Conservation (phyloP, 179 eudicot genomes). For the Silene coronaria region DNA sequence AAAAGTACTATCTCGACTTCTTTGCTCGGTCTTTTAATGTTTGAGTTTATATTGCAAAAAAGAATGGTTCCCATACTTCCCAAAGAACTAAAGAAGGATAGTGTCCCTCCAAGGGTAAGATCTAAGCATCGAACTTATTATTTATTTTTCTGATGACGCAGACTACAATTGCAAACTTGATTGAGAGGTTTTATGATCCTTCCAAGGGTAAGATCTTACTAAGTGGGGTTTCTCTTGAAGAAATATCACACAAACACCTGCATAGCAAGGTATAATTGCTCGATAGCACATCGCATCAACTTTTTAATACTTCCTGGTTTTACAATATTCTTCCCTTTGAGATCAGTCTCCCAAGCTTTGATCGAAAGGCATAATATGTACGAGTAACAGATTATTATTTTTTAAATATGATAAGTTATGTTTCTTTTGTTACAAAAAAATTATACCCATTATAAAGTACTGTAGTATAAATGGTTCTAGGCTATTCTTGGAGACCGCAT, state of each 20-base stretch:
- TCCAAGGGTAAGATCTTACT: conserved; percentile 66
- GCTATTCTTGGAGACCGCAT: background rate
- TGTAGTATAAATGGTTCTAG: background rate
- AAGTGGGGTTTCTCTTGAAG: conserved; percentile 70
- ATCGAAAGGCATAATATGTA: background rate
- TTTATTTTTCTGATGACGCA: conserved; percentile 28
- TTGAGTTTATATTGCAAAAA: background rate
- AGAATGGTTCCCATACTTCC: too few species aligned
- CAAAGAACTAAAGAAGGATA: background rate
- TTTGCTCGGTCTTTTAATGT: background rate
- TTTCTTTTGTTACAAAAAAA: background rate
- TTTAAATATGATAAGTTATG: too few species aligned
- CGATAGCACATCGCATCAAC: background rate
- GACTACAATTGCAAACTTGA: conserved; percentile 90
- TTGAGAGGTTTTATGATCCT: conserved; percentile 85
- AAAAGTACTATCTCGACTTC: conserved; percentile 41
- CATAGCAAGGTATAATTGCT: conserved; percentile 59
- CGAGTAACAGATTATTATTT: background rate
- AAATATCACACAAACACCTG: conserved; percentile 68
- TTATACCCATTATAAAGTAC: background rate
- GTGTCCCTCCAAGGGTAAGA: background rate
- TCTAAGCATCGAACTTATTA: conserved; percentile 2
- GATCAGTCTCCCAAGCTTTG: background rate
- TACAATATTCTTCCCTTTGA: background rate
- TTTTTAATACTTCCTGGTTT: background rate